Percentiles rank a stretch among this genome's conserved stretches.
These are phyloP conservation scores for Sonneratia caseolaris DNA, from an alignment of 345 rosid species.

Conservation along the genomic window DNA sequence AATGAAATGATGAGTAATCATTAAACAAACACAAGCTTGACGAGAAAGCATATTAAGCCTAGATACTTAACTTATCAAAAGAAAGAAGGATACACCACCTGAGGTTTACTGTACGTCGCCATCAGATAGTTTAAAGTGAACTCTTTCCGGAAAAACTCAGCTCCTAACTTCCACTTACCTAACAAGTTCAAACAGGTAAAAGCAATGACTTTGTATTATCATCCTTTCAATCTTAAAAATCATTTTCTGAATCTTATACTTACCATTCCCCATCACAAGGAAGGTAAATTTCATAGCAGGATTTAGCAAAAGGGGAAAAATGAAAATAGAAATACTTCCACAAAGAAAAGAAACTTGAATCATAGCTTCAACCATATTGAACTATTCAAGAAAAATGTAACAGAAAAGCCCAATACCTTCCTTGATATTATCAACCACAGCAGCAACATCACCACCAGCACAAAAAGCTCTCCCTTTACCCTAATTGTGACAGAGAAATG, in stretches of 20 bases:
- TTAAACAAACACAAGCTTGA: not conserved
- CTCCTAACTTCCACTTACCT: slow-evolving; percentile 56
- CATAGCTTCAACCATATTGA: not conserved
- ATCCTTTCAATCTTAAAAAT: not conserved
- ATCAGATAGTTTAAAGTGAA: slow-evolving; percentile 53
- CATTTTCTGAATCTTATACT: no score
- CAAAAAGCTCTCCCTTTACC: slow-evolving; percentile 86
- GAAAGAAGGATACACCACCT: slow-evolving; percentile 26
- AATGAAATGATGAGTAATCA: not conserved
- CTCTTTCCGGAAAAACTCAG: slow-evolving; percentile 37
- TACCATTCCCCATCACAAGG: not conserved
- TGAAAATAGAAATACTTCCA: not conserved
- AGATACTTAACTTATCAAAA: not conserved
- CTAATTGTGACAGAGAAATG: slow-evolving; percentile 16
- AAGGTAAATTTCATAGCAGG: slow-evolving; percentile 1
- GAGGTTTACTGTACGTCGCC: slow-evolving; percentile 61
- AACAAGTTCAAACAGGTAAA: slow-evolving; percentile 7
- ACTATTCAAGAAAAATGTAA: not conserved
- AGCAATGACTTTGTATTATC: not conserved
- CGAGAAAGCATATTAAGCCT: not conserved
- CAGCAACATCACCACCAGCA: slow-evolving; percentile 75
- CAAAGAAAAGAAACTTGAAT: not conserved
- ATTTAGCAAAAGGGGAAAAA: not conserved
- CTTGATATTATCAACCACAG: slow-evolving; percentile 35
- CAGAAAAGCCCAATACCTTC: not conserved